phyloP scores from a whole-genome alignment of 441 rosid genomes.

The Erodium chrysanthum region DNA sequence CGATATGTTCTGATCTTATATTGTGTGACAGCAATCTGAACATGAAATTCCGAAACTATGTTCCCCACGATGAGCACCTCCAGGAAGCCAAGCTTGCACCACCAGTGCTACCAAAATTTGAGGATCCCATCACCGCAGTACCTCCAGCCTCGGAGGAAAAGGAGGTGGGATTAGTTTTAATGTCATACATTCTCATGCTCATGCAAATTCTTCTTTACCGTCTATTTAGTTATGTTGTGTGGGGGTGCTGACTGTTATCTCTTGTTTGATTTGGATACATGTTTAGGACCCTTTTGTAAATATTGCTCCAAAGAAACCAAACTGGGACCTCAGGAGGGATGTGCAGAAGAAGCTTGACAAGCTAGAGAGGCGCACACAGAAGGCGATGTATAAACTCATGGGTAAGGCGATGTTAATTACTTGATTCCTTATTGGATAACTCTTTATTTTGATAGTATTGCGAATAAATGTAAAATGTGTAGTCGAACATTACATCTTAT shows the following conservation, averaged over 20 bases:
- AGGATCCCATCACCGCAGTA: slow-evolving; percentile 59
- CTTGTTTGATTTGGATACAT: not conserved
- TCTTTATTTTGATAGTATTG: not conserved
- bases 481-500: not conserved
- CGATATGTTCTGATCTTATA: not conserved
- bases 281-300: slow-evolving; percentile 80
- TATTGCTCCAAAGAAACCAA: slow-evolving; percentile 97
- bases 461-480: not conserved
- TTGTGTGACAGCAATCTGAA: slow-evolving; percentile 38
- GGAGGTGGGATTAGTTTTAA: slow-evolving; percentile 35
- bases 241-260: slow-evolving; percentile 2
- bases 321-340: slow-evolving; percentile 92
- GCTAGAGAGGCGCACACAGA: slow-evolving; percentile 80
- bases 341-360: slow-evolving; percentile 95
- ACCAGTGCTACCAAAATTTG: slow-evolving; percentile 81
- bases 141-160: slow-evolving; percentile 53
- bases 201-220: not conserved
- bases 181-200: slow-evolving; percentile 9
- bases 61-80: slow-evolving; percentile 83
- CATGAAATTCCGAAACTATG: slow-evolving; percentile 87
- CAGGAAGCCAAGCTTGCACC: slow-evolving; percentile 83
- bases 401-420: slow-evolving; percentile 21
- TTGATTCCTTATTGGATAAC: not conserved
- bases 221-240: not conserved
- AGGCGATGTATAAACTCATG: slow-evolving; percentile 66